These are phyloP conservation scores for Artemisia annua DNA, from an alignment of 129 eudicot species.

Conservation along the genomic window DNA sequence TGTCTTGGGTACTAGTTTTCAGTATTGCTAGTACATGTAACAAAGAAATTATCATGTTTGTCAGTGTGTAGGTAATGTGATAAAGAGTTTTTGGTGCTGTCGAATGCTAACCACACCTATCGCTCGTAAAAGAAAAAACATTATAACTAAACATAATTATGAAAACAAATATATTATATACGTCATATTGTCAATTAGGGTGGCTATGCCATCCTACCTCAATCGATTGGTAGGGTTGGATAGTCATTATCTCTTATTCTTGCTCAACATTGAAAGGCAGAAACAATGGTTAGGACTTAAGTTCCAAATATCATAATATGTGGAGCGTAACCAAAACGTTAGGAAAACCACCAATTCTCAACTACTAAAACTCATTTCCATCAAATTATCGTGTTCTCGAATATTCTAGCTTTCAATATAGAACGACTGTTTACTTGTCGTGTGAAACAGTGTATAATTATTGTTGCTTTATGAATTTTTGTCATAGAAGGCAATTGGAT, in stretches of 20 bases:
- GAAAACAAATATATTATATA: too few relatives aligned
- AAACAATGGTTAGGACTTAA: background rate
- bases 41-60: too few relatives aligned
- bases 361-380: background rate
- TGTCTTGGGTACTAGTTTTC: too few relatives aligned
- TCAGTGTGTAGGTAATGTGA: too few relatives aligned
- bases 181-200: background rate
- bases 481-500: too few relatives aligned
- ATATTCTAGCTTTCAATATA: background rate
- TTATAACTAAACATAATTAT: too few relatives aligned
- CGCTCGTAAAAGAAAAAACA: background rate
- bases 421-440: background rate
- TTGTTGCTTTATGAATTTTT: background rate
- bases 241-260: background rate
- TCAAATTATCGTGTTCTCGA: conserved; percentile 7
- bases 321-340: background rate
- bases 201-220: background rate
- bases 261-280: conserved; percentile 5
- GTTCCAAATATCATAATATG: conserved; percentile 8
- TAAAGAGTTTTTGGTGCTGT: too few relatives aligned
- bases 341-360: conserved; percentile 22
- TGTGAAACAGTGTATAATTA: background rate
- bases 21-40: too few relatives aligned
- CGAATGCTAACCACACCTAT: too few relatives aligned
- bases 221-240: conserved; percentile 4